phyloP scores from a whole-genome alignment of 495 filamentous ascomycete genomes.

The Talaromyces liani region DNA sequence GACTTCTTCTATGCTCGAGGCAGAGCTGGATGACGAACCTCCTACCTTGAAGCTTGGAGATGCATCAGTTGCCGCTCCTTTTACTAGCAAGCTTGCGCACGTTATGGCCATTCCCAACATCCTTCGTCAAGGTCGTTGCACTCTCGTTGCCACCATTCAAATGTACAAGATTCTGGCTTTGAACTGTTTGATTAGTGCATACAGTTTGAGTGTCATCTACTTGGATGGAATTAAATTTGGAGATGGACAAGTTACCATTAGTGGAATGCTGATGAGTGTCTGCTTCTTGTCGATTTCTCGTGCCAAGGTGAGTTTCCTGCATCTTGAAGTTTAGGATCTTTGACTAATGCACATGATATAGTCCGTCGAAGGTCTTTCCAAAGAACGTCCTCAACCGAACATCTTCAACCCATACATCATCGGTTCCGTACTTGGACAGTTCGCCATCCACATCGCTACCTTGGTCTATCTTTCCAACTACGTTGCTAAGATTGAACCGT shows the following conservation, averaged over 20 bases:
- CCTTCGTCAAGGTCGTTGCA: conserved; percentile 93
- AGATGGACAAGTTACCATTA: conserved; percentile 97
- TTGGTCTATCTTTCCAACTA: conserved; percentile 90
- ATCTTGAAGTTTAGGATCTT: background rate
- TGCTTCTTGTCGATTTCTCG: conserved; percentile 97
- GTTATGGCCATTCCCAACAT: conserved; percentile 98
- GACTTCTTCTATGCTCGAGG: conserved; percentile 81
- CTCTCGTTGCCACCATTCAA: conserved; percentile 95
- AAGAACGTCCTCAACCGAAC: conserved; percentile 95
- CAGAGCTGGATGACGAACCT: conserved; percentile 81
- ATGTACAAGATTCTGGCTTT: conserved; percentile 99
- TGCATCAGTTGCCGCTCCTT: conserved; percentile 92
- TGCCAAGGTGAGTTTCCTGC: conserved; percentile 56
- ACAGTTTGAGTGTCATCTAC: conserved; percentile 94
- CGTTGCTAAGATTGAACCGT: conserved; percentile 77
- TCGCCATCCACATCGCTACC: conserved; percentile 90
- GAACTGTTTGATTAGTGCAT: conserved; percentile 97
- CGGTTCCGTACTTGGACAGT: conserved; percentile 93
- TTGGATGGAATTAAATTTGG: conserved; percentile 99
- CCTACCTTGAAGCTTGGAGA: conserved; percentile 96
- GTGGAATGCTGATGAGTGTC: conserved; percentile 99
- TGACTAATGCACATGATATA: conserved; percentile 26
- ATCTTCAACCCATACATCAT: conserved; percentile 99
- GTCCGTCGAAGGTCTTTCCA: conserved; percentile 89
- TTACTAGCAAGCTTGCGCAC: conserved; percentile 95